Evolutionary conservation across 2,329 filamentous ascomycete species (phyloP), one percentile per base, ranked within the genome.

Genomic region (Pseudovirgaria hyperparasitica): DNA sequence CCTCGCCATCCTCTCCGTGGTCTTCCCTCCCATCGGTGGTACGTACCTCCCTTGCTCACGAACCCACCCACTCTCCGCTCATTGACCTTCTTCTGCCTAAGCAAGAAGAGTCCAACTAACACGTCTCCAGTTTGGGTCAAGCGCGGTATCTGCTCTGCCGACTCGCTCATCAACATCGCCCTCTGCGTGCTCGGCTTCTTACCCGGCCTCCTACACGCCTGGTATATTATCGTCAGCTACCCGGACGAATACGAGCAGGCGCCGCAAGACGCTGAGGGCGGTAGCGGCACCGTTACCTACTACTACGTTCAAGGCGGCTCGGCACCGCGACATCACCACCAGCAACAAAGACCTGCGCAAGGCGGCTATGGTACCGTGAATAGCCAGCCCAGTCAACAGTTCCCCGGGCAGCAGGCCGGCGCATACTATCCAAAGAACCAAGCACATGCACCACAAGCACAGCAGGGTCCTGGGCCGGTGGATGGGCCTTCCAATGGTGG

Each of bases 171-270:
- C 65, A 98, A 98, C 63, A 76, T 96, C 54, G 77, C 86, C 24
- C 82, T 96, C 45, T 90, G 80, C 51, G 54, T 48, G 34, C 52
- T 57, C 31, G 55, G 49, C 36, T 50, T 57, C 44, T 57, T 96
- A 33, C 87, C 87, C 12, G 87, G 87, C 34, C 77, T 96, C 26
- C 62, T 98, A 3, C 90, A 98, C 62, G 73, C 86, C 36, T 96
- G 90, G 87, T 98, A 96, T 67, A 92, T 96, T 57, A 94, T 98
- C 57, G 72, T 82, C 45, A 79, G 82, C 50, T 82, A 78, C 54
- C 90, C 90, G 32, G 87, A 94, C 34, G 56, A 60, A 41, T 58
- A 69, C 21, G 71, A 82, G 40, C 58, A 63, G 26, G 52, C 80
- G 21, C 57, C 69, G 5, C 51, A 56, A 19, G 70, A 74, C 28